Evolutionary conservation across 2,329 filamentous ascomycete species (phyloP).

Genomic region (Colletotrichum australisinense): DNA sequence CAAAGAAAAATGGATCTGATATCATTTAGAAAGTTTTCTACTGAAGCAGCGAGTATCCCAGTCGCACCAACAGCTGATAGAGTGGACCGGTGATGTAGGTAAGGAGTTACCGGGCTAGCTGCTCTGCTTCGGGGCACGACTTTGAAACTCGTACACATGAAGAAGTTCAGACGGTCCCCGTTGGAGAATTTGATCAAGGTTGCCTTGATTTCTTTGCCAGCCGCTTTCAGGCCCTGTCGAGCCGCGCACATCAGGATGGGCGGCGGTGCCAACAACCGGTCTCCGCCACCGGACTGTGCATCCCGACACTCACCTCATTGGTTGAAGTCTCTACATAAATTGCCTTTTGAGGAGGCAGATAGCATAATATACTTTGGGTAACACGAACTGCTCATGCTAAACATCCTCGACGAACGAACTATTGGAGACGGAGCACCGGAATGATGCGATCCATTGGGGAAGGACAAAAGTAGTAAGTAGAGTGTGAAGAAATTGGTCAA

Average conservation of each 20-base stretch:
- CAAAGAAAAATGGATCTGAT: neutral
- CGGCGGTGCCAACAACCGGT: slow-evolving; percentile 8
- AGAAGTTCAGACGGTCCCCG: neutral
- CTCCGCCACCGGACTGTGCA: neutral
- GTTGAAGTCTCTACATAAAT: neutral
- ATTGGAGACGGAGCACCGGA: slow-evolving; percentile 8
- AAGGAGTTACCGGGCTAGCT: neutral
- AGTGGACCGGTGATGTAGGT: neutral
- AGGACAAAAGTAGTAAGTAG: neutral
- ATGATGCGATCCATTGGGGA: neutral
- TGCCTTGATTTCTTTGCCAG: neutral
- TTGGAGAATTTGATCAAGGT: neutral
- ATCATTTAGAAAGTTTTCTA: neutral
- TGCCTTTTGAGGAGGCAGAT: neutral
- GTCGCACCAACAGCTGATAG: neutral
- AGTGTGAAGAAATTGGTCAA: neutral
- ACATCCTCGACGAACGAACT: slow-evolving; percentile 10
- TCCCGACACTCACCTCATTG: neutral
- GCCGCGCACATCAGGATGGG: neutral
- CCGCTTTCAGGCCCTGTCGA: neutral
- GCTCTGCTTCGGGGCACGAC: neutral
- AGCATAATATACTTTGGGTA: slow-evolving; percentile 24
- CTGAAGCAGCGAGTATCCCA: neutral
- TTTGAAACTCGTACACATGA: neutral
- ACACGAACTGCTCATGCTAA: neutral